Base-by-base conservation (phyloP, 2,329 filamentous ascomycete species). In the Beauveria brongniartii region DNA sequence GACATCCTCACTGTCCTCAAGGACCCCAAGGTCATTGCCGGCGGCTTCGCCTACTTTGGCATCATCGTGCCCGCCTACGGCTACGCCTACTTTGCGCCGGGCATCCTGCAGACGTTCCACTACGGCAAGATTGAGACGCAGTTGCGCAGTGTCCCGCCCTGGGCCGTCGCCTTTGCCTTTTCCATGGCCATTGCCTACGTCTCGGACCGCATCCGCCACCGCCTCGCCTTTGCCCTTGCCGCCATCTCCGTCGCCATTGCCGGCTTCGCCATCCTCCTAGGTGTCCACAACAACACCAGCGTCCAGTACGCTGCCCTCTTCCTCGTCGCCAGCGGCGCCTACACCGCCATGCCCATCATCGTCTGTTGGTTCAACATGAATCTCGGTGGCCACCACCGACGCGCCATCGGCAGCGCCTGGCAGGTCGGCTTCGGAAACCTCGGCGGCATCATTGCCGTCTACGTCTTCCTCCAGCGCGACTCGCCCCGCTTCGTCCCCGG, bases 291-390 rank as follows among this genome's bases (percentile, higher is more conserved):
- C 69, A 82, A 91, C 70, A 77, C 76, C 0, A 64, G 80, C 14
- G 74, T 90, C 7, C 82, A 94, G 71, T 97, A 96, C 68, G 88
- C 79, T 0, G 90, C 88, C 0, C 80, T 97, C 0, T 96, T 95
- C 77, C 77, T 97, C 37, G 84, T 95, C 55, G 88, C 90, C 2
- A 86, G 86, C 76, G 91, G 91, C 55, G 82, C 84, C 0, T 97
- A 95, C 74, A 86, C 85, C 1, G 90, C 92, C n/a, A 92, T 96
- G 88, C 92, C 93, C 0, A 86, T 96, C 34, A 84, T 92, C 48
- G 83, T 92, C 8, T 92, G 88, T 71, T 92, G 89, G 89, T 92
- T 88, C 72, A 88, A 87, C 67, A 91, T 91, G 84, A 92, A 92
- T 67, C 76, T 91, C 1, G 84, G 84, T 2, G 89, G 88, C 0